Percentiles rank a stretch among this genome's conserved stretches.
Evolutionary conservation across 169 alveolate genomes (phyloP).

Genomic region (Cystoisospora suis): DNA sequence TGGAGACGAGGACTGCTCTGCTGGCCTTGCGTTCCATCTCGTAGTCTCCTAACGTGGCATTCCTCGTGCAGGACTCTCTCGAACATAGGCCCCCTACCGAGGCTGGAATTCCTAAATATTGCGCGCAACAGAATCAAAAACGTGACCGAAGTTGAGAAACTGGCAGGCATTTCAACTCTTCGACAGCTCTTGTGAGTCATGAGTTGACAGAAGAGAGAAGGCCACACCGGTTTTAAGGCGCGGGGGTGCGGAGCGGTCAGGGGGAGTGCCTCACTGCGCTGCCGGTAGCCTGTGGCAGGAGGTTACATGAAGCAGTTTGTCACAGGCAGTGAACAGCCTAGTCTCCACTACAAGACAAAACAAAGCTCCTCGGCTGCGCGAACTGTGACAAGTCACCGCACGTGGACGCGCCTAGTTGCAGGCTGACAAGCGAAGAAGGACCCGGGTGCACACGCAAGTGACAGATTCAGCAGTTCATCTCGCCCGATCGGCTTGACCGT

Average conservation of each 20-base stretch:
- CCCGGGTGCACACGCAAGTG: no score
- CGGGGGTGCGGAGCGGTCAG: no score
- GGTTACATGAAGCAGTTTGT: neutral
- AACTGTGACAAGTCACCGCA: no score
- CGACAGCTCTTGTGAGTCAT: neutral
- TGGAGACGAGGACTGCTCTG: no score
- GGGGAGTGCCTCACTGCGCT: no score
- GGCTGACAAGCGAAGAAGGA: no score
- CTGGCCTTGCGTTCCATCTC: no score
- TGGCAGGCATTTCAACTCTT: neutral
- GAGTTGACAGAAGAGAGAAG: neutral
- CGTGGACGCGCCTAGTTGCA: no score
- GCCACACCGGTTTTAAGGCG: neutral
- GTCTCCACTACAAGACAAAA: neutral
- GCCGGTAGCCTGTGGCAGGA: neutral
- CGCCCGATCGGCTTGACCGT: no score
- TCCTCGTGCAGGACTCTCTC: constrained; percentile 15
- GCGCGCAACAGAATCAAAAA: neutral
- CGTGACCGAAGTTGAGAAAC: neutral
- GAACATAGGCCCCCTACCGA: constrained; percentile 7
- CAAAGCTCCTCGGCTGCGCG: neutral
- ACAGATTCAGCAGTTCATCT: no score
- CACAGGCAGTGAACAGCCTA: neutral
- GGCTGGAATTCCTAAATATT: neutral
- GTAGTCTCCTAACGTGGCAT: no score